Base-by-base conservation (phyloP, 2,329 filamentous ascomycete genomes). In the Shiraia bambusicola region DNA sequence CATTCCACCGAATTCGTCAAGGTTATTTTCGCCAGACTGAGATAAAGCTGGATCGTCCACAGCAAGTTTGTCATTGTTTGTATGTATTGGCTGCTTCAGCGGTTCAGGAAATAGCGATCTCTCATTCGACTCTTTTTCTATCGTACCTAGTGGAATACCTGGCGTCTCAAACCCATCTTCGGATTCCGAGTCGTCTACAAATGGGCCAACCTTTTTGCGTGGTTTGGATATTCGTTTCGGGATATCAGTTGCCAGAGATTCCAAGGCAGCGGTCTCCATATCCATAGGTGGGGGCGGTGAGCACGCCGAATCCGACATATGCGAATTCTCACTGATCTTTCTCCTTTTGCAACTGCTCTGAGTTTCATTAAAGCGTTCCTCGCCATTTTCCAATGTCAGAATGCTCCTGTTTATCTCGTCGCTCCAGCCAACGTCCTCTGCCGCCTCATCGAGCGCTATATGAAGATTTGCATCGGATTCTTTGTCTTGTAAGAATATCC, bases 131-230 rank as follows among this genome's bases (percentile, higher is more conserved):
- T 47, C 35, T 37, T 37, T 37, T 28, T 43, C 48, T 4, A 50
- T 51, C 56, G 42, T 60, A 58, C 59, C 56, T 61, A 48, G 40
- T 47, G 44, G 53, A 31, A 28, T 34, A 15, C 43, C 24, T 22
- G 47, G 34, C 12, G 28, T 8, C n/a, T 48, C 44, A 13, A 28
- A 30, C 22, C 45, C 37, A 2, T 70, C 68, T 6, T 84, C 80
- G 28, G 75, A 81, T 39, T 83, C 80, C 1, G 86, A 88, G 47
- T 89, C 85, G 42, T 86, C 79, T 28, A 90, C 61, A 54, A 91
- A 91, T 0, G 85, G 85, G 0, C 81, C 82, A 42, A 66, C 74
- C 44, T 64, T 61, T 42, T 63, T 72, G 25, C 60, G 64, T 4
- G 54, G 42, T 36, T 58, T 48, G 2, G 37, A 8, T 16, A 36